A percentile compares a stretch with the other conserved stretches of the same genome.
phyloP scores from a whole-genome alignment of 768 basidiomycete genomes.

The Porphyrellus cyaneotinctus region DNA sequence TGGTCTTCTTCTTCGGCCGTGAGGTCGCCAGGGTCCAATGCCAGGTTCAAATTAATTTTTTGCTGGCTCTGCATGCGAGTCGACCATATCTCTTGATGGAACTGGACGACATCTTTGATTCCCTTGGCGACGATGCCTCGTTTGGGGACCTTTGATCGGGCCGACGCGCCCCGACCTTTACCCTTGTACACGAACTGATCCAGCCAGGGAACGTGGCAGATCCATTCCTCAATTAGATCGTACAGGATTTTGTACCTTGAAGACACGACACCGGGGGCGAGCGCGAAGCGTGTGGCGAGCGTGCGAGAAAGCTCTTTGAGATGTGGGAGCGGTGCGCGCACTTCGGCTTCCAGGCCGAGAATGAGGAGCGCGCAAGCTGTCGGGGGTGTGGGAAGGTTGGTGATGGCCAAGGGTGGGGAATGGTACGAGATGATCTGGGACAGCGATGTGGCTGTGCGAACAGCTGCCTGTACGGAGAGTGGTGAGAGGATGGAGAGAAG shows the following conservation, averaged over 20 bases:
- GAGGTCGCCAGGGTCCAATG: constrained; percentile 30
- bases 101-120: constrained; percentile 64
- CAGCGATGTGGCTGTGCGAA: constrained; percentile 41
- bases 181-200: constrained; percentile 46
- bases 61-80: constrained; percentile 35
- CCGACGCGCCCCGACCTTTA: constrained; percentile 31
- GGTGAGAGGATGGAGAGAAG: constrained; percentile 37
- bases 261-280: constrained; percentile 55
- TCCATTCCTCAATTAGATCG: constrained; percentile 55
- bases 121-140: constrained; percentile 64
- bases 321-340: constrained; percentile 47
- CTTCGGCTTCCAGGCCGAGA: constrained; percentile 67
- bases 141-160: constrained; percentile 59
- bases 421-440: constrained; percentile 41
- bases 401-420: constrained; percentile 39
- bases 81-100: constrained; percentile 59
- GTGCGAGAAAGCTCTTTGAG: constrained; percentile 54
- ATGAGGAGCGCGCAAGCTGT: constrained; percentile 69
- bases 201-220: constrained; percentile 71
- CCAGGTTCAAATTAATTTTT: constrained; percentile 38
- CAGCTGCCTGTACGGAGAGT: constrained; percentile 38
- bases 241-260: constrained; percentile 64
- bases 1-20: constrained; percentile 33
- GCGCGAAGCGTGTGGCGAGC: constrained; percentile 50
- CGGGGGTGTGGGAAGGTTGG: constrained; percentile 38